These are phyloP conservation scores for Tulasnella calospora DNA, from an alignment of 768 basidiomycete genomes.

Conservation along the genomic window DNA sequence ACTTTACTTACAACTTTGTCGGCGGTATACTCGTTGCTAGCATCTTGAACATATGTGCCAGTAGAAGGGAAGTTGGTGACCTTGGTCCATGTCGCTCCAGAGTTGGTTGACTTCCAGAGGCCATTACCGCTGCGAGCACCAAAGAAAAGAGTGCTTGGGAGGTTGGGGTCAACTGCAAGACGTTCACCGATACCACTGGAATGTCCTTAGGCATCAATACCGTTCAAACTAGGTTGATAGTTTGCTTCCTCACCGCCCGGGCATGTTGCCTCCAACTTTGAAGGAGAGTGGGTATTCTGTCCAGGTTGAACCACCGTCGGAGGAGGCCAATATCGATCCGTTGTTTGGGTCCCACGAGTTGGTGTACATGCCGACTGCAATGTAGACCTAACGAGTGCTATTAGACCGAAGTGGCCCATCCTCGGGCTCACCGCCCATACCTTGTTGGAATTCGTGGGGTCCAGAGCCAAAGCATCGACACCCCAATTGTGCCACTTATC, in stretches of 20 bases:
- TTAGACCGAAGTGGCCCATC: neutral
- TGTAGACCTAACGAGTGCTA: conserved; percentile 45
- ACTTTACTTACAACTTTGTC: conserved; percentile 19
- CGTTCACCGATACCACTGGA: conserved; percentile 40
- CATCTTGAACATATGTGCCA: conserved; percentile 52
- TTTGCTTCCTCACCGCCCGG: conserved; percentile 46
- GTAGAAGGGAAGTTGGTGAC: conserved; percentile 55
- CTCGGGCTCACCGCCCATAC: conserved; percentile 45
- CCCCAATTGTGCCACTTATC: conserved; percentile 46
- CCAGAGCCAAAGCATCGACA: conserved; percentile 57
- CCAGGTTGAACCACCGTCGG: conserved; percentile 54
- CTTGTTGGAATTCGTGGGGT: conserved; percentile 52
- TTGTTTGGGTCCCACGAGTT: conserved; percentile 59
- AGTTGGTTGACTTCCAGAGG: conserved; percentile 61
- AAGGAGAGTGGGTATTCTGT: conserved; percentile 50
- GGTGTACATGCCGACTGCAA: conserved; percentile 31
- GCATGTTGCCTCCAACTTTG: conserved; percentile 68
- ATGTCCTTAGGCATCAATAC: neutral
- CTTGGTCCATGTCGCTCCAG: conserved; percentile 54
- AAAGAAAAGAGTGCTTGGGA: conserved; percentile 57
- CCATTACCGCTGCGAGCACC: conserved; percentile 62
- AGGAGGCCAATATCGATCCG: conserved; percentile 57
- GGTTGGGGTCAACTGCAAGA: conserved; percentile 58
- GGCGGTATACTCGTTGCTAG: conserved; percentile 10
- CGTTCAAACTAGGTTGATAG: conserved; percentile 29